Evolutionary conservation across 495 filamentous ascomycete genomes (phyloP), one percentile per base, ranked within the genome.

Genomic region (Aspergillus saccharolyticus): DNA sequence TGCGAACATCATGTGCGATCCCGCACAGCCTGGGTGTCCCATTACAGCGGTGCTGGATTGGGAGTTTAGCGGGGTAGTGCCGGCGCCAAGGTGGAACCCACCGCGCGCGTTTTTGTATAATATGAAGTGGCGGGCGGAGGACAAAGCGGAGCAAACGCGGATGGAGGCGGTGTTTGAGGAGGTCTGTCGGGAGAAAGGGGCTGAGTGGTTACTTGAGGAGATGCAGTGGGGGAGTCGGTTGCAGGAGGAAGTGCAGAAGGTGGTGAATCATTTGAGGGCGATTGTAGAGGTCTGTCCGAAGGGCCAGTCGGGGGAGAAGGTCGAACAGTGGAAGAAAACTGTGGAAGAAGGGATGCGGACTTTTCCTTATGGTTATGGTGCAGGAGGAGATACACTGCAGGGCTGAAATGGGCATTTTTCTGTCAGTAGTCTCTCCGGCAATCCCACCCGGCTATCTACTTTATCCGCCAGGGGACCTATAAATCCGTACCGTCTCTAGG

Each of bases 31-130:
- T 14, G 53, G 49, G 6, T 59, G 59, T 51, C 58, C 46, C 0
- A 71, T 74, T 54, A 76, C 70, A 10, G 66, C 58, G 1, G 54
- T 76, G 3, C 56, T 74, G 3, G 74, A 74, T 58, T 76, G 72
- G 70, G 73, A 73, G 62, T 76, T 74, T 42, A 55, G 64, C 16
- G 58, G 63, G 6, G 61, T 74, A 4, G 66, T 74, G 8, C 68
- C 74, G 6, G 48, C 53, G 9, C 59, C 60, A 22, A 43, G 55
- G 19, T 71, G 72, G 72, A 65, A 73, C 49, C 69, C 70, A 4
- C 19, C 45, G 5, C 33, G 59, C 44, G 63, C 65, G 6, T 71
- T 76, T 43, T 51, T 70, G 3, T 70, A 68, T 66, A 70, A 70
- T 53, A 58, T n/a, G 8, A 55, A 62, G 62, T 16, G 42, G 4